phyloP scores from a whole-genome alignment of 805 yeast genomes.

The Candida caryicola region DNA sequence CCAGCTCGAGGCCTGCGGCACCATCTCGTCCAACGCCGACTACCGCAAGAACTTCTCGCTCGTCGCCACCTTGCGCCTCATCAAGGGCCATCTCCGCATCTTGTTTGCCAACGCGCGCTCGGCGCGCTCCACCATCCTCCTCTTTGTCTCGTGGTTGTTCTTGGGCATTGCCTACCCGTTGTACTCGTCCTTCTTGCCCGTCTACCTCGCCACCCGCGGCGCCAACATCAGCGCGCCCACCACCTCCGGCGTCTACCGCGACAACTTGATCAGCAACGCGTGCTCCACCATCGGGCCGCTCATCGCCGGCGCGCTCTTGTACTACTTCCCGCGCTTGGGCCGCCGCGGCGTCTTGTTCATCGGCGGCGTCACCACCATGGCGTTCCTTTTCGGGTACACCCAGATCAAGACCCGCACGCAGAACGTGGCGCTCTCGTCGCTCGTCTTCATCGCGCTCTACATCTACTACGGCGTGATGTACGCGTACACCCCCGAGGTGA shows the following conservation, averaged over 20 bases:
- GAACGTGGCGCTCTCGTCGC: conserved; percentile 18
- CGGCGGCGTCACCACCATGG: conserved; percentile 21
- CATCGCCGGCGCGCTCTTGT: conserved; percentile 42
- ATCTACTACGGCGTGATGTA: conserved; percentile 29
- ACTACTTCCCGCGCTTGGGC: conserved; percentile 15
- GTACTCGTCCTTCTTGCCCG: conserved; percentile 53
- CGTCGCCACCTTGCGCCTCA: conserved; percentile 6
- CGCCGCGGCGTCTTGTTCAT: conserved; percentile 18
- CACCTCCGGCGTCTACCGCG: conserved; percentile 43
- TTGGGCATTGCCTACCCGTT: conserved; percentile 57
- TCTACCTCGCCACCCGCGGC: conserved; percentile 38
- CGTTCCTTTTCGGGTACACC: conserved; percentile 20
- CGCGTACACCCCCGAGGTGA: conserved; percentile 36
- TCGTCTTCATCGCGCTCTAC: conserved; percentile 18
- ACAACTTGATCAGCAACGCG: conserved; percentile 46
- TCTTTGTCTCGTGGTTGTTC: conserved; percentile 22
- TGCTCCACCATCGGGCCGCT: conserved; percentile 53
- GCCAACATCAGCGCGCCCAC: conserved; percentile 42
- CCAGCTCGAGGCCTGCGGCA: conserved; percentile 20
- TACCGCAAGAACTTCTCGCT: conserved; percentile 13
- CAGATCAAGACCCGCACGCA: conserved; percentile 15
- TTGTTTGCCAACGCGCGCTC: conserved; percentile 11
- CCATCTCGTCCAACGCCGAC: conserved; percentile 16
- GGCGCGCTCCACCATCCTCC: conserved; percentile 8
- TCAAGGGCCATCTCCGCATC: conserved; percentile 9